Evolutionary conservation across 2,329 filamentous ascomycete genomes (phyloP), one percentile per base, ranked within the genome.

Genomic region (Xenoacremonium recifei): DNA sequence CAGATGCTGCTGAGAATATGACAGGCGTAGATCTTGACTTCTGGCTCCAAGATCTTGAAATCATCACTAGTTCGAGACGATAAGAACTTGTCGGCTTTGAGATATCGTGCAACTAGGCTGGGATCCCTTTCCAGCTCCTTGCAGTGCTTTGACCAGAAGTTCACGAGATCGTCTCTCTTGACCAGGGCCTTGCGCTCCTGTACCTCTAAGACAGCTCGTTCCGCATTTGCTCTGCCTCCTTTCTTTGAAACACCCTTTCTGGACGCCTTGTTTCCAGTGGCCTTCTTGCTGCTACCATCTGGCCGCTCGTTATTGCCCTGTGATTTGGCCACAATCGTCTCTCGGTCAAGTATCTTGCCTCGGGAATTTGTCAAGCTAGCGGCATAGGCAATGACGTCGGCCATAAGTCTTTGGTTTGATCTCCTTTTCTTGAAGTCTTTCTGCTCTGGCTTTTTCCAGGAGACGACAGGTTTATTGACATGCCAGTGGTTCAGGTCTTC

Each of bases 381-480:
- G 2, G 86, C 82, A 58, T 89, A 90, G 2, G 73, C 70, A 20
- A 75, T 73, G 63, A 85, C 85, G 44, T 87, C 82, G 2, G 76
- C 74, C 77, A 87, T 85, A 55, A 80, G 82, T 38, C 69, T 71
- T 53, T 89, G 84, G 33, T 84, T 81, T 39, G 67, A 67, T 47
- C 67, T 73, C 39, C 61, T 63, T 6, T 70, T 61, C 19, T 45
- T 62, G 35, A 55, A 64, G 2, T 50, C 61, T 12, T 52, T 42
- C 19, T 36, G 36, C 1, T 49, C 51, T 5, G 40, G 29, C 4
- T 40, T 39, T 40, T 70, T 74, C 2, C 58, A 50, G 19, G 76
- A 71, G 3, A 81, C 49, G 1, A 72, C 67, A 19, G 68, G 72
- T 50, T 77, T 80, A 23, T 73, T 68, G 40, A 80, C 82, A 50